Evolutionary conservation across 768 basidiomycete species (phyloP).

Genomic region (Rhizopogon vesiculosus): DNA sequence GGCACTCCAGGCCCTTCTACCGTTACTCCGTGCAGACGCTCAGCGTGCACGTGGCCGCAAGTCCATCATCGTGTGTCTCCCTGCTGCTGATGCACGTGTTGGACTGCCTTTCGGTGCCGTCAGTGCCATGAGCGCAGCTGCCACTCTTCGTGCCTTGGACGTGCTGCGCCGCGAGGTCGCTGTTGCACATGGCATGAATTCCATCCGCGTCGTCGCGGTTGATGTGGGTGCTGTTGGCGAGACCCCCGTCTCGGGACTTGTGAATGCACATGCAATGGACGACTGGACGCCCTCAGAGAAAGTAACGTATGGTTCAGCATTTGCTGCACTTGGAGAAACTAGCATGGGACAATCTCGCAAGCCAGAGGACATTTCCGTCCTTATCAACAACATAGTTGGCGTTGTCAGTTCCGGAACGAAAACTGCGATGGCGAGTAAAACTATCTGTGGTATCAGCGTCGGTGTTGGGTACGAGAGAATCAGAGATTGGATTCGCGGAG

Average conservation of each 20-base stretch:
- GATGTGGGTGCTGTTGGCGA: conserved; percentile 62
- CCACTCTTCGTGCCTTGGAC: conserved; percentile 66
- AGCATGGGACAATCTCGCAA: conserved; percentile 36
- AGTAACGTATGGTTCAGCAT: conserved; percentile 66
- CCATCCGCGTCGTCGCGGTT: conserved; percentile 51
- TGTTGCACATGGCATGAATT: conserved; percentile 58
- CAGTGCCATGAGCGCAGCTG: conserved; percentile 72
- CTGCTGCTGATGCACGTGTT: conserved; percentile 65
- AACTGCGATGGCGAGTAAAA: conserved; percentile 29
- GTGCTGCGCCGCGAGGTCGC: conserved; percentile 73
- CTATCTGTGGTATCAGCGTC: conserved; percentile 40
- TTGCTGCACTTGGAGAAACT: conserved; percentile 42
- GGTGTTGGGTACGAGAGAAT: conserved; percentile 36
- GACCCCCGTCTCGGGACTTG: conserved; percentile 17
- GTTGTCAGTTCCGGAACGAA: conserved; percentile 55
- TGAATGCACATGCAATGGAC: conserved; percentile 49
- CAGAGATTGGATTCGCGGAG: conserved; percentile 57
- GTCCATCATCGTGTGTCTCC: conserved; percentile 68
- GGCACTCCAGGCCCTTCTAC: conserved; percentile 71
- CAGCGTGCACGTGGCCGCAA: conserved; percentile 37
- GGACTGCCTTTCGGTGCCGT: conserved; percentile 65
- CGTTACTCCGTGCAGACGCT: conserved; percentile 69
- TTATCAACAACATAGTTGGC: conserved; percentile 54
- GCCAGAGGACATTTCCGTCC: conserved; percentile 51
- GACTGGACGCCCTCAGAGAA: conserved; percentile 75